Conservation (phyloP, 2,329 filamentous ascomycete genomes). For the Phaeosphaeriaceae sp. region DNA sequence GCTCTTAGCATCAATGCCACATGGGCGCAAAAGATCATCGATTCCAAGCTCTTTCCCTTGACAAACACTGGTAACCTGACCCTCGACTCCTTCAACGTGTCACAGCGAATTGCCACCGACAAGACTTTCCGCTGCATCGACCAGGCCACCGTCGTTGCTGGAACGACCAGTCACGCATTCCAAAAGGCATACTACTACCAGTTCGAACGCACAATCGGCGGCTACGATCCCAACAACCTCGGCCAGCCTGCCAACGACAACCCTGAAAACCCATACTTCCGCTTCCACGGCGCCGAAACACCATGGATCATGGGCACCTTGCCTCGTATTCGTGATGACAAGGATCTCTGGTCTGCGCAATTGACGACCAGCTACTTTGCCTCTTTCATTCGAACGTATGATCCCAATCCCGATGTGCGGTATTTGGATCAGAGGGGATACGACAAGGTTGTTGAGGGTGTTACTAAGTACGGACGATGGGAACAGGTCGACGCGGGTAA, state of each 20-base stretch:
- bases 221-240: conserved; percentile 61
- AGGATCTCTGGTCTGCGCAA: conserved; percentile 58
- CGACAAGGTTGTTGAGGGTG: conserved; percentile 49
- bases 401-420: conserved; percentile 58
- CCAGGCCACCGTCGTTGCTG: conserved; percentile 64
- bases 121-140: conserved; percentile 66
- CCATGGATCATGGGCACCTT: conserved; percentile 62
- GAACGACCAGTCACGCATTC: conserved; percentile 55
- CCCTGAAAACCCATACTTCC: conserved; percentile 61
- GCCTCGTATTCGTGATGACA: conserved; percentile 56
- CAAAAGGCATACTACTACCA: conserved; percentile 65
- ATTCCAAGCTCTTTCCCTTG: conserved; percentile 59
- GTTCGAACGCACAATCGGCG: conserved; percentile 64
- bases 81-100: conserved; percentile 63
- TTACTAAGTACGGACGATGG: conserved; percentile 49
- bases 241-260: conserved; percentile 59
- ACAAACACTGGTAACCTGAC: conserved; percentile 59
- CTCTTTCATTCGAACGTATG: conserved; percentile 57
- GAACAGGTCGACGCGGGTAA: conserved; percentile 38
- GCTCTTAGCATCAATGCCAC: conserved; percentile 56
- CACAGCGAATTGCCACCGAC: conserved; percentile 64
- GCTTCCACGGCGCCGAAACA: conserved; percentile 63
- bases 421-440: conserved; percentile 59
- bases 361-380: conserved; percentile 58
- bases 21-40: conserved; percentile 39